Conservation (phyloP, 2,329 filamentous ascomycete species). For the Amauroascus verrucosus region DNA sequence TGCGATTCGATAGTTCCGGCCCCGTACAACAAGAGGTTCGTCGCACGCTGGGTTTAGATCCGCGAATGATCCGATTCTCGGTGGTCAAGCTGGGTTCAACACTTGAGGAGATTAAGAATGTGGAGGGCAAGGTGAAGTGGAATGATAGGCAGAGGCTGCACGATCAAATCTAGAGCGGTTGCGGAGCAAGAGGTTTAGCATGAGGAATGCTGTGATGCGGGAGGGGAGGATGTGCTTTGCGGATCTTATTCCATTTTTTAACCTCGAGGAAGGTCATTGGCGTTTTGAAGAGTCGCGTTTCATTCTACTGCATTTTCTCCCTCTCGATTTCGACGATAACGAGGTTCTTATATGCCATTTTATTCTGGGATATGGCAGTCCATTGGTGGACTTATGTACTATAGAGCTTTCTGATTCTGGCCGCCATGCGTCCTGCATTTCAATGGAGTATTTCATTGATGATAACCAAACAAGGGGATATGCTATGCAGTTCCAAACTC, state of each 20-base stretch:
- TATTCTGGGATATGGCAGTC: constrained; percentile 2
- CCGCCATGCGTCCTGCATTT: neutral
- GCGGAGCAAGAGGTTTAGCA: no score
- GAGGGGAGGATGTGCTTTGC: no score
- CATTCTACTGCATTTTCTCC: neutral
- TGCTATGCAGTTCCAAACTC: neutral
- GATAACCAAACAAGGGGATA: neutral
- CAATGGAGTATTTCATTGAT: neutral
- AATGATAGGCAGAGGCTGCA: constrained; percentile 26
- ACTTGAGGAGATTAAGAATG: constrained; percentile 51
- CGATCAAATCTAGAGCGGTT: constrained; percentile 9
- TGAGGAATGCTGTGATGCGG: no score
- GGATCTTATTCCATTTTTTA: neutral
- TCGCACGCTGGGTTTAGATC: constrained; percentile 70
- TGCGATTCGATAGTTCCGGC: constrained; percentile 82
- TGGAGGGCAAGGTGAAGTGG: constrained; percentile 48
- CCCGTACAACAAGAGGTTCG: constrained; percentile 64
- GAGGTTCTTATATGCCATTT: neutral
- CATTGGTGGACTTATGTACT: neutral
- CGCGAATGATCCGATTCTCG: constrained; percentile 75
- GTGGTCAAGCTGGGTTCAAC: constrained; percentile 74
- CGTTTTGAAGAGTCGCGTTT: neutral
- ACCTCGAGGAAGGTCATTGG: neutral
- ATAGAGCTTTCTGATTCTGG: neutral
- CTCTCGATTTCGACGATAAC: neutral